Evolutionary conservation across 306 rosid species (phyloP), one percentile per base, ranked within the genome.

Genomic region (Calophaca sinica): DNA sequence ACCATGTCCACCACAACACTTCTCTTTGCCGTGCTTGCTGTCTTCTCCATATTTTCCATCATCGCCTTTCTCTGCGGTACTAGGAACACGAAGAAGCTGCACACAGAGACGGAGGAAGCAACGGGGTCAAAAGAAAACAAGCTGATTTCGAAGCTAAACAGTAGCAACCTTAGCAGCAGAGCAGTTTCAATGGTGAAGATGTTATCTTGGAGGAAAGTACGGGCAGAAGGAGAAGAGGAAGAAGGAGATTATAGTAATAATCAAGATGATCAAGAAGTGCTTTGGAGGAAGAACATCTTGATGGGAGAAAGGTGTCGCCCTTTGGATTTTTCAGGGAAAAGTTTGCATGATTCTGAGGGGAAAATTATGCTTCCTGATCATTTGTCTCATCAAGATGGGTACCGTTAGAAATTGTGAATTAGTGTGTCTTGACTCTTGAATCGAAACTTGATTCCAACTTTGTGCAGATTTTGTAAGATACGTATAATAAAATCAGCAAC

Each of bases 251-350:
- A 11, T 29, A 29, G 29, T 52, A 55, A 53, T 36, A 49, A 63
- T 3, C 65, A 67, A 3, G 74, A 50, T 6, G 87, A 86, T 0
- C 88, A 85, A 10, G 89, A 88, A 65, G 89, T 77, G 6, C 73
- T 91, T 1, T 88, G 96, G 96, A 91, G 79, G 87, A 91, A 91
- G 84, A 82, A 84, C 46, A 91, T 91, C 72, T 82, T 91, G 63
- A 85, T 68, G 87, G 96, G 96, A 3, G 93, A 88, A 73, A 73
- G 84, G 66, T 91, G 96, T 76, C 91, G 90, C 53, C 96, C 93
- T 7, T 53, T 88, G 1, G 85, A 87, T 64, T 86, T 82, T 70
- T 89, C 96, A 0, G 90, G 86, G 3, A 80, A 84, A 8, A 80
- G 76, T 68, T 68, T 52, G 12, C 72, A 78, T 32, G 87, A 87